Conservation (phyloP, 2,329 filamentous ascomycete species). For the Pseudocercospora eumusae region DNA sequence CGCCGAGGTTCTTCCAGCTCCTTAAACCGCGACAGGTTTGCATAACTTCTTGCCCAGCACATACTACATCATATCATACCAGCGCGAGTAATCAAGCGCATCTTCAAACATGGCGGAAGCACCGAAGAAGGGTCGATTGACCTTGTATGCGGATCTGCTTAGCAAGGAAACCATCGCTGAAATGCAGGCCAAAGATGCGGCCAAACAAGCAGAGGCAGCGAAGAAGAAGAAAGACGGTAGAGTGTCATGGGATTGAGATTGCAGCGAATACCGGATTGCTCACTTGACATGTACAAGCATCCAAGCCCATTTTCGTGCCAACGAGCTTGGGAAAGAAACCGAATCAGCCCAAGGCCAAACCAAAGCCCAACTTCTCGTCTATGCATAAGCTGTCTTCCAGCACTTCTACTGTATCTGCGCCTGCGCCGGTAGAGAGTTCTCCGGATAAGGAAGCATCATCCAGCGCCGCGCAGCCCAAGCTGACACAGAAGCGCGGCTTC, state of each 20-base stretch:
- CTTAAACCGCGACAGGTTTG: background rate
- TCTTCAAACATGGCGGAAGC: slow-evolving; percentile 28
- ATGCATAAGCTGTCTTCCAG: slow-evolving; percentile 35
- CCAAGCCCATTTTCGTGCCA: slow-evolving; percentile 76
- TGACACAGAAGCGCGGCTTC: slow-evolving; percentile 58
- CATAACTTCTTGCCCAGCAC: too few species aligned
- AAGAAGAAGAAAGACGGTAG: slow-evolving; percentile 64
- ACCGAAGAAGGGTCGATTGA: slow-evolving; percentile 34
- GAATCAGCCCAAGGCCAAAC: slow-evolving; percentile 61
- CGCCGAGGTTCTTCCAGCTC: background rate
- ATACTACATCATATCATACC: too few species aligned
- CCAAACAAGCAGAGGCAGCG: slow-evolving; percentile 52
- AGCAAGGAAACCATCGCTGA: slow-evolving; percentile 64
- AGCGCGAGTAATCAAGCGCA: background rate
- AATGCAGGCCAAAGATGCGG: slow-evolving; percentile 56
- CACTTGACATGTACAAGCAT: slow-evolving; percentile 55
- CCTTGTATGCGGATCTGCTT: slow-evolving; percentile 74
- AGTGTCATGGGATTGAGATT: slow-evolving; percentile 38
- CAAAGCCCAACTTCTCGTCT: slow-evolving; percentile 59
- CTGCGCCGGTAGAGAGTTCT: slow-evolving; percentile 33
- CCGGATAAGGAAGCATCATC: slow-evolving; percentile 29
- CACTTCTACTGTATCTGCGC: slow-evolving; percentile 25
- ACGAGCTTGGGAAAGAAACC: slow-evolving; percentile 58
- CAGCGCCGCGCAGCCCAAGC: slow-evolving; percentile 34
- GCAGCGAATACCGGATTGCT: slow-evolving; percentile 47